A percentile compares a stretch with the other conserved stretches of the same genome.
These are phyloP conservation scores for Rhodotorula sp. DNA, from an alignment of 1,284 basidiomycete genomes.

Conservation along the genomic window DNA sequence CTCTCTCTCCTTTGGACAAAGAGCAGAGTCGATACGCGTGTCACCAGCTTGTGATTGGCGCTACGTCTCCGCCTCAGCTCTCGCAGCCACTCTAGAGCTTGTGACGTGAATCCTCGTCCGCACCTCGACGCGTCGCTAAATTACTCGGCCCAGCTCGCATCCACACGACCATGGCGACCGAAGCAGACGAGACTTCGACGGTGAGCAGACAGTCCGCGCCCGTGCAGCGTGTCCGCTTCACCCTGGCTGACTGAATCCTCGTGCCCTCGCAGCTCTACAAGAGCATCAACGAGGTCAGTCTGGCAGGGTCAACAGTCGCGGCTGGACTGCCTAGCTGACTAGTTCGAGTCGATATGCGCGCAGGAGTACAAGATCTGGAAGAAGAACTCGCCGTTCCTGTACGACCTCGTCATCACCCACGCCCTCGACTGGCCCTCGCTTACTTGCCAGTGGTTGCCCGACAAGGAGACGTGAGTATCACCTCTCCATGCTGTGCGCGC, in stretches of 20 bases:
- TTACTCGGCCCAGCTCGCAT: slow-evolving; percentile 1
- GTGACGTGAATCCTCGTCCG: not conserved
- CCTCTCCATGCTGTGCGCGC: not conserved
- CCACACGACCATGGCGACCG: slow-evolving; percentile 27
- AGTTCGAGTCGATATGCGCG: not conserved
- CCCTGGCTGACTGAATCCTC: not conserved
- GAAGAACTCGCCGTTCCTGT: slow-evolving; percentile 70
- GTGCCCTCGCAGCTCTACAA: slow-evolving; percentile 35
- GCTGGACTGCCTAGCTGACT: not conserved
- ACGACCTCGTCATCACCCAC: slow-evolving; percentile 96
- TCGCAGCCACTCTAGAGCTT: not conserved
- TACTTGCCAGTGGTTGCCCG: slow-evolving; percentile 99
- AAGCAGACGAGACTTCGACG: slow-evolving; percentile 33
- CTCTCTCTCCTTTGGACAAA: not conserved
- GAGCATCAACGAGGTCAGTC: slow-evolving; percentile 48
- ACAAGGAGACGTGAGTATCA: slow-evolving; percentile 73
- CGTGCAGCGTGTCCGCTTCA: not conserved
- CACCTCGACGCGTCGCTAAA: not conserved
- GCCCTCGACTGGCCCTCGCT: slow-evolving; percentile 97
- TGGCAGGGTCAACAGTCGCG: not conserved
- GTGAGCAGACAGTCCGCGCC: slow-evolving; percentile 4
- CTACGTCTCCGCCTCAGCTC: not conserved
- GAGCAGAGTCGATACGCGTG: not conserved
- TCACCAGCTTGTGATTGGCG: not conserved
- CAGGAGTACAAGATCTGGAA: slow-evolving; percentile 67